A percentile compares a stretch with the other conserved stretches of the same genome.
These are phyloP conservation scores for Mycena belliarum DNA, from an alignment of 768 basidiomycete genomes.

Conservation along the genomic window DNA sequence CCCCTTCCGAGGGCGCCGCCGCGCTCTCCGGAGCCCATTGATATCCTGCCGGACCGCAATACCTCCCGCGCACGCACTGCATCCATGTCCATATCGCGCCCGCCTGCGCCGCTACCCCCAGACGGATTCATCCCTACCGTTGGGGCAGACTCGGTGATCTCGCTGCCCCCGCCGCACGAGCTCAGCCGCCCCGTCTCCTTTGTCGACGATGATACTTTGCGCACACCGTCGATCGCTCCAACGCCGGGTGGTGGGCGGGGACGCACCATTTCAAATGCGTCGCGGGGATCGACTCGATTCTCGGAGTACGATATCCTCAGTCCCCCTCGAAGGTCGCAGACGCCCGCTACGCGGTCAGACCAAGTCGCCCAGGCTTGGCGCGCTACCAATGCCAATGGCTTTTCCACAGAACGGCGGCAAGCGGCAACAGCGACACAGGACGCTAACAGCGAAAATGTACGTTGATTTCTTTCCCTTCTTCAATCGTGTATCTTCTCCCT, in stretches of 20 bases:
- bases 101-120: conserved; percentile 37
- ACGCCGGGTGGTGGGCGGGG: neutral
- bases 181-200: conserved; percentile 31
- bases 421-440: conserved; percentile 8
- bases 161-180: conserved; percentile 55
- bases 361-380: conserved; percentile 36
- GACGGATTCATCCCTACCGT: conserved; percentile 54
- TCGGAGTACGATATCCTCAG: conserved; percentile 41
- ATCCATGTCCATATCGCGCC: conserved; percentile 21
- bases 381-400: conserved; percentile 25
- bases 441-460: conserved; percentile 7
- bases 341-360: conserved; percentile 26
- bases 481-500: neutral
- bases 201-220: conserved; percentile 5
- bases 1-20: conserved; percentile 5
- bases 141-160: conserved; percentile 36
- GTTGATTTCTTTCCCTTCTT: neutral
- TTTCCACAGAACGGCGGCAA: conserved; percentile 22
- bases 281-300: conserved; percentile 35
- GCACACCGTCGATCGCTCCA: neutral
- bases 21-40: conserved; percentile 11
- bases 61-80: conserved; percentile 3
- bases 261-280: conserved; percentile 28
- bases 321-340: conserved; percentile 26
- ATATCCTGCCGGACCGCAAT: conserved; percentile 1